Evolutionary conservation across 2,329 filamentous ascomycete species (phyloP).

Genomic region (Ceratocystiopsis minuta): DNA sequence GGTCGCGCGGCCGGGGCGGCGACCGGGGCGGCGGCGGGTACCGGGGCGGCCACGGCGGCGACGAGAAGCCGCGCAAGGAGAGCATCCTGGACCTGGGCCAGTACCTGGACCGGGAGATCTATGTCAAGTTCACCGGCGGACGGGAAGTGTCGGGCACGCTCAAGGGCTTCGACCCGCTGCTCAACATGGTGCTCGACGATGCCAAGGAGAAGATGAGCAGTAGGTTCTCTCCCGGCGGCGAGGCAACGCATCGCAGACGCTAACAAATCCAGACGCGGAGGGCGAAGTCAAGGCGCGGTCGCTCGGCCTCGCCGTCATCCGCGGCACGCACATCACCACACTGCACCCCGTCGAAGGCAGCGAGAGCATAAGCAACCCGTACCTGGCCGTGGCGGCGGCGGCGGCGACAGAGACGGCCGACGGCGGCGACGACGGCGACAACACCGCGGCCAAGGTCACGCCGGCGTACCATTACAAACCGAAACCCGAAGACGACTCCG

Average conservation of each 20-base stretch:
- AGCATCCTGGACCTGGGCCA: conserved; percentile 91
- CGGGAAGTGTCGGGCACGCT: conserved; percentile 77
- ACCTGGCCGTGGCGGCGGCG: conserved; percentile 53
- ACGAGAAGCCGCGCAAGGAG: conserved; percentile 90
- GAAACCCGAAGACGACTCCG: conserved; percentile 6
- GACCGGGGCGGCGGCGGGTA: conserved; percentile 18
- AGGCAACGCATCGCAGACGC: too few species aligned
- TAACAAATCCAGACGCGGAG: conserved; percentile 53
- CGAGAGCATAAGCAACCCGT: conserved; percentile 91
- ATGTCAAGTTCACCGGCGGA: conserved; percentile 91
- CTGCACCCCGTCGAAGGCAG: conserved; percentile 88
- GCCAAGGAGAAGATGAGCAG: conserved; percentile 80
- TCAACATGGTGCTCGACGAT: conserved; percentile 94
- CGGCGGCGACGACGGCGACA: background rate
- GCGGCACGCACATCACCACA: conserved; percentile 80
- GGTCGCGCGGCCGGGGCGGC: conserved; percentile 22
- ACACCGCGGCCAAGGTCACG: conserved; percentile 2
- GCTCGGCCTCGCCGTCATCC: conserved; percentile 73
- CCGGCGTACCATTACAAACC: conserved; percentile 9
- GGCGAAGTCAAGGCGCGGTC: conserved; percentile 70
- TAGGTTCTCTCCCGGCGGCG: conserved; percentile 21
- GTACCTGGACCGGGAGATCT: conserved; percentile 94
- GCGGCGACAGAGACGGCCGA: conserved; percentile 10
- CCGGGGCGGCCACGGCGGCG: conserved; percentile 1
- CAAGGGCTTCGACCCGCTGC: conserved; percentile 91